Evolutionary conservation across 2,329 filamentous ascomycete genomes (phyloP).

Genomic region (Teratosphaeriaceae sp.): DNA sequence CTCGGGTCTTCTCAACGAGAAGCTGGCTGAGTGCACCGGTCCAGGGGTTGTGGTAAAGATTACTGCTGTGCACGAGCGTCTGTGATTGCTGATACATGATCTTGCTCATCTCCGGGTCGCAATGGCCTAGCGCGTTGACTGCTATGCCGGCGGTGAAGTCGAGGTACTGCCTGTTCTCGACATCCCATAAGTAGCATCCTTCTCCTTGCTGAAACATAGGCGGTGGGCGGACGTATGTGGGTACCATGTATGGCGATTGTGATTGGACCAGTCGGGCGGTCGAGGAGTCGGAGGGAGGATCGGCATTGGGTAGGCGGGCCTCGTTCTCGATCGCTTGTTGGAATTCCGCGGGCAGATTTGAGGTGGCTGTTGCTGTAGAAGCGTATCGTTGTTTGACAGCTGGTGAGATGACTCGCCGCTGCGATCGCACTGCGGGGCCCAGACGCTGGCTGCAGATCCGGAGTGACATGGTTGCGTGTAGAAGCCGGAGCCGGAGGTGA

Average conservation of each 20-base stretch:
- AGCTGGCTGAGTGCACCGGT: conserved; percentile 82
- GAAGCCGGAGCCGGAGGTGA: no score
- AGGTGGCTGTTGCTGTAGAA: conserved; percentile 33
- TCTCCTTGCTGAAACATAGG: conserved; percentile 85
- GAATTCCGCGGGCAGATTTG: conserved; percentile 35
- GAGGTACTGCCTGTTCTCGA: conserved; percentile 82
- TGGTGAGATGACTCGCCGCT: conserved; percentile 5
- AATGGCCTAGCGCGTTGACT: conserved; percentile 87
- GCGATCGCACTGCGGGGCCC: conserved; percentile 12
- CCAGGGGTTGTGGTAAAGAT: conserved; percentile 96
- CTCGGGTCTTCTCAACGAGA: conserved; percentile 72
- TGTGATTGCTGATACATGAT: conserved; percentile 62
- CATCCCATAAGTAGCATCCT: conserved; percentile 83
- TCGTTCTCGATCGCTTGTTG: conserved; percentile 42
- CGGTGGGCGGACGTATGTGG: conserved; percentile 84
- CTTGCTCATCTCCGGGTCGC: conserved; percentile 68
- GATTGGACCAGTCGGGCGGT: conserved; percentile 69
- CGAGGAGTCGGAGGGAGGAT: conserved; percentile 65
- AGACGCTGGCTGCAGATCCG: conserved; percentile 18
- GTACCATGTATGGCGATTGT: conserved; percentile 83
- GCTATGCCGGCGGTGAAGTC: conserved; percentile 96
- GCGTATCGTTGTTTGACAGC: conserved; percentile 25
- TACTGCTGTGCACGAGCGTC: conserved; percentile 84
- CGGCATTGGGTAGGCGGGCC: conserved; percentile 56
- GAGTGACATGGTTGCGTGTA: conserved; percentile 21